Conservation (phyloP, 129 eudicot genomes). For the Logfia minima region DNA sequence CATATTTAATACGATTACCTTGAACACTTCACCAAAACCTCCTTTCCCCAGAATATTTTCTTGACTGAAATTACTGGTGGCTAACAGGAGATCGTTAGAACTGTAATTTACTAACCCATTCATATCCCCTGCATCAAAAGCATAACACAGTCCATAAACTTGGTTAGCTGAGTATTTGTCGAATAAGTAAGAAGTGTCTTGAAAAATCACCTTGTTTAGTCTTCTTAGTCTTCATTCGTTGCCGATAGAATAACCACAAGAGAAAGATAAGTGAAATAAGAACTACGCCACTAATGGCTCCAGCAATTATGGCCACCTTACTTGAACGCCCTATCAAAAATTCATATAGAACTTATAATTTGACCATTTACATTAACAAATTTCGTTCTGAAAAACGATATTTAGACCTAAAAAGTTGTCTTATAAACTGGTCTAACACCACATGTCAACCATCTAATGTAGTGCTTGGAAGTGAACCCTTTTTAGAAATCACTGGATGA, state of each 20-base stretch:
- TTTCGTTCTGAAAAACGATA: too few species aligned
- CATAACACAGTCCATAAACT: too few species aligned
- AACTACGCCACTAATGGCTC: conserved; percentile 40
- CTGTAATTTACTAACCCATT: not conserved
- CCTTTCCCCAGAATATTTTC: not conserved
- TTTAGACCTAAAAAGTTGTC: too few species aligned
- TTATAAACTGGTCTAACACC: too few species aligned
- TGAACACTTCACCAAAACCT: not conserved
- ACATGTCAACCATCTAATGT: too few species aligned
- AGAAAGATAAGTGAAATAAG: conserved; percentile 2
- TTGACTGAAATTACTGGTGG: not conserved
- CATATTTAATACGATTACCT: not conserved
- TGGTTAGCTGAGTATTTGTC: too few species aligned
- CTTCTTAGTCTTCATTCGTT: conserved; percentile 21
- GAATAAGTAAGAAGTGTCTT: too few species aligned
- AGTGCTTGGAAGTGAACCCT: too few species aligned
- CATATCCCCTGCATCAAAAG: too few species aligned
- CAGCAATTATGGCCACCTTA: conserved; percentile 45
- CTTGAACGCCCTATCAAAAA: conserved; percentile 30
- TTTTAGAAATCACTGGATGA: too few species aligned
- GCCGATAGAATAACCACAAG: conserved; percentile 10
- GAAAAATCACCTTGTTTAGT: too few species aligned
- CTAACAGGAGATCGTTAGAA: not conserved
- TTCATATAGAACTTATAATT: not conserved
- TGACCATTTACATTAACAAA: not conserved